Evolutionary conservation across 2,329 filamentous ascomycete species (phyloP), one percentile per base, ranked within the genome.

Genomic region (Penicillium sp.): DNA sequence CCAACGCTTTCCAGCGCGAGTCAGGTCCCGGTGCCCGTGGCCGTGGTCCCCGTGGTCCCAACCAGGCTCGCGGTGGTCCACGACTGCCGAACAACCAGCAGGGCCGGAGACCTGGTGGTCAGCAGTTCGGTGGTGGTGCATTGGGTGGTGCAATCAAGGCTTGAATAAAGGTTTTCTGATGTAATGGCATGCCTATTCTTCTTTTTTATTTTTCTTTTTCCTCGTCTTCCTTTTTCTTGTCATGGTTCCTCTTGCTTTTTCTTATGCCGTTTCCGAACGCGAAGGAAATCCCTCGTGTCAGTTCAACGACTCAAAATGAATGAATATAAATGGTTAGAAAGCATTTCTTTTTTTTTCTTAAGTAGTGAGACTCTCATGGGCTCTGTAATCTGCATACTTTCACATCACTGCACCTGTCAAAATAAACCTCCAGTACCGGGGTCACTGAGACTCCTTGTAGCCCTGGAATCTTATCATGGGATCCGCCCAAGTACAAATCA

Each of bases 1-100:
- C 91, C 58, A 96, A 96, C 72, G 93, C 92, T 27, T 98, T 98
- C 78, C 93, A 97, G 83, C 83, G 93, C 75, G 92, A 96, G 81
- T 90, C 91, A 64, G 91, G 90, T 56, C 85, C 89, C 63, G 90
- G 85, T 62, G 80, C 87, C 75, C 71, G 86, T 78, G 85, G 65
- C 16, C 52, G 52, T 61, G 77, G 75, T 43, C 66, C 74, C 57
- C 67, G 67, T 50, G 75, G 74, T 21, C n/a, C 29, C 33, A 35
- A 46, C 60, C 67, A 73, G 46, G 70, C 69, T 47, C 73, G 76
- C 50, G 75, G 75, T 60, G 70, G 75, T 43, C 59, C 70, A 35
- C 68, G 74, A 56, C 52, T 76, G 19, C 73, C 74, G 26, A 73
- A 73, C 57, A 74, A 74, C 46, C 73, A 76, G 58, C 72, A 76